These are phyloP conservation scores for Monosporozyma aerobia DNA, from an alignment of 805 yeast species.

Conservation along the genomic window DNA sequence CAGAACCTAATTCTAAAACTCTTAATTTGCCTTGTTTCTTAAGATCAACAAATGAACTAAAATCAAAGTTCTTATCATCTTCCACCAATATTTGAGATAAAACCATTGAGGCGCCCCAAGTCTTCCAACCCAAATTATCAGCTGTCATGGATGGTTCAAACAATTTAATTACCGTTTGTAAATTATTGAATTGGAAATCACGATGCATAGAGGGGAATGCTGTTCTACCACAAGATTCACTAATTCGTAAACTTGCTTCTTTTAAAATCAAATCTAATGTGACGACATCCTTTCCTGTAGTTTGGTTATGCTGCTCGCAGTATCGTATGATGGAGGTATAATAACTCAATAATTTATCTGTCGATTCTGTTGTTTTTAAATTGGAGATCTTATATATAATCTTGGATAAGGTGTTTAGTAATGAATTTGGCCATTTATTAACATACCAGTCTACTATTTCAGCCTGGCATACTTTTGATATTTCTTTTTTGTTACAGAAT, in stretches of 20 bases:
- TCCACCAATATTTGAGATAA: constrained; percentile 46
- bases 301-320: not conserved
- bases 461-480: constrained; percentile 22
- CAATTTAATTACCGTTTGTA: constrained; percentile 30
- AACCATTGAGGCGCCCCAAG: constrained; percentile 90
- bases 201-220: constrained; percentile 69
- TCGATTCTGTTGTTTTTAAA: constrained; percentile 38
- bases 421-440: constrained; percentile 27
- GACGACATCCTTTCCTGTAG: not conserved
- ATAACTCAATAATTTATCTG: constrained; percentile 35
- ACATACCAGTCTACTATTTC: constrained; percentile 39
- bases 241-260: constrained; percentile 52
- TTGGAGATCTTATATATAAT: constrained; percentile 26
- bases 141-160: constrained; percentile 80
- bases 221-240: constrained; percentile 78
- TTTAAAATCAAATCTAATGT: constrained; percentile 33
- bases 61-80: constrained; percentile 4
- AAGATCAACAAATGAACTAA: not conserved
- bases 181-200: constrained; percentile 39
- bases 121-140: constrained; percentile 83
- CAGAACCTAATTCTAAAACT: constrained; percentile 81
- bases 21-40: constrained; percentile 10
- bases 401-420: constrained; percentile 18
- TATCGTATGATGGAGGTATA: constrained; percentile 36
- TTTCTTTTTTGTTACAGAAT: constrained; percentile 30